Percentiles rank a stretch among this genome's conserved stretches.
Conservation (phyloP, 768 basidiomycete species). For the Psilocybe tampanensis region DNA sequence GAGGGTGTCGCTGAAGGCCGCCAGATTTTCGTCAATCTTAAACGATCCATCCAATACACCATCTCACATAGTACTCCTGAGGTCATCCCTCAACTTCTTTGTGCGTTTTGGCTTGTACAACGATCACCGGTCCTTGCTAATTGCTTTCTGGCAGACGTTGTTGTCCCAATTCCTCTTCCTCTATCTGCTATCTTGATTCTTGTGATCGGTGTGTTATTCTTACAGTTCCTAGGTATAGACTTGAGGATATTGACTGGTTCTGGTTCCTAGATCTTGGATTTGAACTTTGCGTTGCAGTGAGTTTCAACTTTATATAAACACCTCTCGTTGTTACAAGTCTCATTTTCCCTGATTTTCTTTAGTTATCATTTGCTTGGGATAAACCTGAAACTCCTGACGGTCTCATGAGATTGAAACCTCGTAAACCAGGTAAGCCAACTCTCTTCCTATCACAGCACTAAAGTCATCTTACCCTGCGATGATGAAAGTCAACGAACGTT, state of each 20-base stretch:
- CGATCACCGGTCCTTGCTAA: background rate
- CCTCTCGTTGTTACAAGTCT: background rate
- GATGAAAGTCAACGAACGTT: constrained; percentile 52
- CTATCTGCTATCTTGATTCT: constrained; percentile 70
- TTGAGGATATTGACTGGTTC: background rate
- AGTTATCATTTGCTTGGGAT: constrained; percentile 77
- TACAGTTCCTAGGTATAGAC: background rate
- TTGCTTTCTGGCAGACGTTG: constrained; percentile 47
- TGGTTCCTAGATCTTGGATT: constrained; percentile 62
- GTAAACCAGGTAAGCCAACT: constrained; percentile 67
- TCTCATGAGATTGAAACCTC: constrained; percentile 66
- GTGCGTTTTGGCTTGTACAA: constrained; percentile 34
- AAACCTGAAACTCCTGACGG: constrained; percentile 66
- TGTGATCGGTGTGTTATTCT: constrained; percentile 56
- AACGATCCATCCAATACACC: constrained; percentile 75
- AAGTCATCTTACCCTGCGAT: no score
- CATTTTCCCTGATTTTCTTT: background rate
- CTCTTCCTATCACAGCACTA: no score
- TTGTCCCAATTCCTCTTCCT: constrained; percentile 67
- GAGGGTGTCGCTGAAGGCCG: constrained; percentile 72
- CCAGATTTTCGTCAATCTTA: constrained; percentile 70
- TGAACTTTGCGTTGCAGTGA: constrained; percentile 65
- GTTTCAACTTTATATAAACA: constrained; percentile 16
- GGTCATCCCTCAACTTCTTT: constrained; percentile 69
- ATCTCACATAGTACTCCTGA: constrained; percentile 70